These are phyloP conservation scores for Colletotrichum caudatum DNA, from an alignment of 2,329 filamentous ascomycete genomes.

Conservation along the genomic window DNA sequence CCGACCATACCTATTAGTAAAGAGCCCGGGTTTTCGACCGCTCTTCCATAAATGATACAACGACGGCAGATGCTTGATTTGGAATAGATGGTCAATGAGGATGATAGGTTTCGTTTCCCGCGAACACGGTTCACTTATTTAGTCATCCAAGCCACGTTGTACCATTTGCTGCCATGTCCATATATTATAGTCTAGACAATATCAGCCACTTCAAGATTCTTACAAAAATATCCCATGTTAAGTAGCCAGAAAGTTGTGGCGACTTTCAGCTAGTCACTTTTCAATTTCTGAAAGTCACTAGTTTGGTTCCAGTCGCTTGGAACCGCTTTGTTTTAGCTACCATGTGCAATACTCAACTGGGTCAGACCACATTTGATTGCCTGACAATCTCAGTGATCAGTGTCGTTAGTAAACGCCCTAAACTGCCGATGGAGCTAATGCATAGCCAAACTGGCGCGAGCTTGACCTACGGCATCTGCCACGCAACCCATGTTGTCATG, in stretches of 20 bases:
- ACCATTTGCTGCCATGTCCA: background rate
- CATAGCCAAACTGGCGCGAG: background rate
- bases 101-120: background rate
- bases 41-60: background rate
- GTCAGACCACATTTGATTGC: background rate
- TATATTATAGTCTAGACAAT: accelerated
- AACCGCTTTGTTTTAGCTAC: background rate
- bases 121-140: too few relatives aligned
- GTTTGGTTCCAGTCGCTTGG: background rate
- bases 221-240: background rate
- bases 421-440: background rate
- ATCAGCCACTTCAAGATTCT: background rate
- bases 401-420: background rate
- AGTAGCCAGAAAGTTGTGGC: background rate
- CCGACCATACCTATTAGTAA: background rate
- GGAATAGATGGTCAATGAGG: background rate
- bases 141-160: background rate
- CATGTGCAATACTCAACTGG: too few relatives aligned
- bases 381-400: background rate
- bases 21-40: background rate
- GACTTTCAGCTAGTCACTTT: background rate
- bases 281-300: background rate
- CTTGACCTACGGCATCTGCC: background rate
- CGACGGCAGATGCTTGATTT: background rate
- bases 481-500: background rate